Percentiles rank a stretch among this genome's conserved stretches.
These are phyloP conservation scores for Cystobasidium ongulense DNA, from an alignment of 768 basidiomycete species.

Conservation along the genomic window DNA sequence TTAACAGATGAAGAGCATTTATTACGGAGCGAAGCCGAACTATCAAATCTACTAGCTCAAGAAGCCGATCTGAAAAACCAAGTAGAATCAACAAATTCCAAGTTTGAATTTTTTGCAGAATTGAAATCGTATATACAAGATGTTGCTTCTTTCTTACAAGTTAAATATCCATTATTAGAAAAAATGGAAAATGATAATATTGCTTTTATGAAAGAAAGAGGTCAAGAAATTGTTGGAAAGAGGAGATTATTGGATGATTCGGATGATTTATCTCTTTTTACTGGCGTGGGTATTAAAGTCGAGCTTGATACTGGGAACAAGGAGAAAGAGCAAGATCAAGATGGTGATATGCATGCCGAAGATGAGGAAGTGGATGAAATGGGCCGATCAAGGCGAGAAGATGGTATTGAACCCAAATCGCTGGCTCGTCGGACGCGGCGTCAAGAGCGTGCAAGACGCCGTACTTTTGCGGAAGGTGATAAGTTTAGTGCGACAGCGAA, in stretches of 20 bases:
- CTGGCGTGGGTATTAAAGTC: constrained; percentile 33
- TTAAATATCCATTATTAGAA: constrained; percentile 48
- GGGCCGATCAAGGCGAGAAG: constrained; percentile 37
- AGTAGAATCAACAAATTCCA: constrained; percentile 46
- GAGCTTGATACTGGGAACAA: neutral
- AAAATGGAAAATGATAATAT: constrained; percentile 45
- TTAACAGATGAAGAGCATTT: constrained; percentile 42
- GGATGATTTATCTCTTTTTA: constrained; percentile 41
- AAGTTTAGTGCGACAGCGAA: neutral
- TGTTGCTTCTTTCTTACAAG: constrained; percentile 48
- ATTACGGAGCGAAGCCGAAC: constrained; percentile 42
- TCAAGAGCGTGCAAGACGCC: constrained; percentile 41
- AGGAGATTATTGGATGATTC: constrained; percentile 39
- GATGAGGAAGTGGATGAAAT: constrained; percentile 42
- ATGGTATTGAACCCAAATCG: constrained; percentile 43
- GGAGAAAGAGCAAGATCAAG: neutral
- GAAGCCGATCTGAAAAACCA: constrained; percentile 47
- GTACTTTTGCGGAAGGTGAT: constrained; percentile 13
- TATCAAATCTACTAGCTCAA: constrained; percentile 44
- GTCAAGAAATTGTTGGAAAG: constrained; percentile 33
- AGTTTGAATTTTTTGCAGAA: constrained; percentile 48
- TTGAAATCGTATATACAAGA: constrained; percentile 48
- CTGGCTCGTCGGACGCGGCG: constrained; percentile 40
- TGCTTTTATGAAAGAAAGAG: constrained; percentile 39
- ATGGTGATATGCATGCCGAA: neutral